Percentiles rank a stretch among this genome's conserved stretches.
Conservation (phyloP, 148 eudicot genomes). For the Spergularia marina region DNA sequence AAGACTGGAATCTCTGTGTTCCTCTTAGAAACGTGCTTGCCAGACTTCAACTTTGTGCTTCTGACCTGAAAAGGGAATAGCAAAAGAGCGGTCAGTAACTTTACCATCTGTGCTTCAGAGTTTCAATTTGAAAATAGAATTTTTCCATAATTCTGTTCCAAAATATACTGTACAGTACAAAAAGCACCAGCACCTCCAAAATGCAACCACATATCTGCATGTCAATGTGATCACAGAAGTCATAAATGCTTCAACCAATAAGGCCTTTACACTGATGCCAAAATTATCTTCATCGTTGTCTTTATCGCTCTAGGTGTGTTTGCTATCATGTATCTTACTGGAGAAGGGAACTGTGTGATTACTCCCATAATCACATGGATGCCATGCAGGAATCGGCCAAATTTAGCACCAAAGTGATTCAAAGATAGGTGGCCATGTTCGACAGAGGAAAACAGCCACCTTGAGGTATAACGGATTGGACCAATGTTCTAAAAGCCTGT, state of each 20-base stretch:
- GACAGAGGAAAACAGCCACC: too few species aligned
- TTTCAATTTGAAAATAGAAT: too few species aligned
- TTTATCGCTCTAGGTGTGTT: background rate
- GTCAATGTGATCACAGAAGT: background rate
- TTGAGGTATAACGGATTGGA: too few species aligned
- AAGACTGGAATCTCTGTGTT: conserved; percentile 34
- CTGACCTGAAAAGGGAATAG: conserved; percentile 38
- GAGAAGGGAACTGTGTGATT: too few species aligned
- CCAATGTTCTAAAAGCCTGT: too few species aligned
- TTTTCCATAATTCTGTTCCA: too few species aligned
- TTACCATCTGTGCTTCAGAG: background rate
- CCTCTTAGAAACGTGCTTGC: conserved; percentile 40
- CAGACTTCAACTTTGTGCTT: conserved; percentile 32
- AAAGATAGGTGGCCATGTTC: background rate
- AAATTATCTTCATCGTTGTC: background rate
- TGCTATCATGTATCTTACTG: too few species aligned
- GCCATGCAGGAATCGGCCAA: too few species aligned
- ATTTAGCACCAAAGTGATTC: background rate
- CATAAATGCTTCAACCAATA: background rate
- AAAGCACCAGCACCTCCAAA: too few species aligned
- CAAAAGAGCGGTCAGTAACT: conserved; percentile 3
- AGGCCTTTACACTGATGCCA: background rate
- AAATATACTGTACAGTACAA: too few species aligned
- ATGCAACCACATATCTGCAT: too few species aligned
- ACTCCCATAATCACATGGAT: too few species aligned